phyloP scores from a whole-genome alignment of 2,329 filamentous ascomycete species.

The Aureobasidium sp. region DNA sequence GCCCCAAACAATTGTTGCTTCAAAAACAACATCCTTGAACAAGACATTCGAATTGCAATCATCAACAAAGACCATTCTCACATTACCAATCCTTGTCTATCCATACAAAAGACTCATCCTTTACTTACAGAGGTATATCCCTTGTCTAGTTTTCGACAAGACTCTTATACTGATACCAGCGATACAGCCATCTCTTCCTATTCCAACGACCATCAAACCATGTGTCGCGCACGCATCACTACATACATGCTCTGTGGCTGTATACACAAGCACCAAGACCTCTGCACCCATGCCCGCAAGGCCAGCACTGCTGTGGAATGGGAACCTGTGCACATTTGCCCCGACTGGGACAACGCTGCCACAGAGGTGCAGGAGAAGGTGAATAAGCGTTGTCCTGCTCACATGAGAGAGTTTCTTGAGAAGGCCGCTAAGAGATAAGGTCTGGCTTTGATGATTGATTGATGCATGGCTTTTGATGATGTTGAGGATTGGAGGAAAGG shows the following conservation, averaged over 20 bases:
- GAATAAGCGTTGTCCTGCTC: not conserved
- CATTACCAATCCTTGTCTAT: not conserved
- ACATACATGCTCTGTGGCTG: not conserved
- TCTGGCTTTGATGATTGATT: no score
- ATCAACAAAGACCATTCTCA: not conserved
- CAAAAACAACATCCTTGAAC: not conserved
- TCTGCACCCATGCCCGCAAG: not conserved
- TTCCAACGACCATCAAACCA: not conserved
- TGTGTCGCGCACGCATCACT: not conserved
- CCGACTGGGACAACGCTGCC: not conserved
- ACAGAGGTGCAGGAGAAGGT: not conserved
- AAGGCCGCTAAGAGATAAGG: not conserved
- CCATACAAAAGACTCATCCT: not conserved
- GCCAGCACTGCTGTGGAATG: not conserved
- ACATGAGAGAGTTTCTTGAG: not conserved
- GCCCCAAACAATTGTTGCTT: no score
- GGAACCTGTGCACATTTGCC: not conserved
- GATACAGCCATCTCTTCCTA: not conserved
- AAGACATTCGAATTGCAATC: not conserved
- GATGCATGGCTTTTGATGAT: no score
- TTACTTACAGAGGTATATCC: not conserved
- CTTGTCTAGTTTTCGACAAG: not conserved
- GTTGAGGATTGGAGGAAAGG: no score
- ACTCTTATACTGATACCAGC: not conserved
- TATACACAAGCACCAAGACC: not conserved